These are phyloP conservation scores for Boletus reticuloceps DNA, from an alignment of 768 basidiomycete genomes.

Conservation along the genomic window DNA sequence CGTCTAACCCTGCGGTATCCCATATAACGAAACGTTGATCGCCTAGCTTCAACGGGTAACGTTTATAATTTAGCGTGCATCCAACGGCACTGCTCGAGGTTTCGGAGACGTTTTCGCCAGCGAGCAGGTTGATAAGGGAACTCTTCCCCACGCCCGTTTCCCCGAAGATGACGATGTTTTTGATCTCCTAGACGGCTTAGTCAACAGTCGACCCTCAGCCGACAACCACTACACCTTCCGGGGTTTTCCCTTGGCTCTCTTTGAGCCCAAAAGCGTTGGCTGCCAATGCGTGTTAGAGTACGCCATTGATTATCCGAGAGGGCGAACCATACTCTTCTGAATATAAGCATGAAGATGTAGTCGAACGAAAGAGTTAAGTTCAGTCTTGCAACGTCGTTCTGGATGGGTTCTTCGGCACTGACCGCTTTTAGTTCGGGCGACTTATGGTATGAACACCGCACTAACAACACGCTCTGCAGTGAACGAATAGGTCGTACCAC, in stretches of 20 bases:
- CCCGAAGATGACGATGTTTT: conserved; percentile 21
- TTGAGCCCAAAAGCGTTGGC: background rate
- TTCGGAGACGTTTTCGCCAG: conserved; percentile 3
- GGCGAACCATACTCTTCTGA: conserved; percentile 5
- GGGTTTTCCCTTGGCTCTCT: background rate
- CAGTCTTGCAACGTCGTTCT: background rate
- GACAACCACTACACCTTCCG: conserved; percentile 9
- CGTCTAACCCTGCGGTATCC: conserved; percentile 28
- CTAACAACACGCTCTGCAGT: conserved; percentile 5
- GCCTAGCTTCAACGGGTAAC: conserved; percentile 7
- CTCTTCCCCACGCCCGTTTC: conserved; percentile 25
- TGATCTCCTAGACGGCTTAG: conserved; percentile 1
- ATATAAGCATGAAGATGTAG: background rate
- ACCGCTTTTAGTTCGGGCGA: conserved; percentile 10
- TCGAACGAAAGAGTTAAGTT: background rate
- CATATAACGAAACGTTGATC: conserved; percentile 17
- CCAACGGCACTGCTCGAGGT: conserved; percentile 23
- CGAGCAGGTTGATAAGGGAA: conserved; percentile 23
- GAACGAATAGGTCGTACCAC: background rate
- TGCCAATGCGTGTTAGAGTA: conserved; percentile 6
- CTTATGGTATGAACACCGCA: background rate
- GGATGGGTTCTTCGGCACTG: background rate
- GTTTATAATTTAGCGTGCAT: conserved; percentile 13
- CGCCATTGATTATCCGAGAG: background rate
- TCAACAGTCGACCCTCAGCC: background rate